Evolutionary conservation across 1,284 basidiomycete species (phyloP), one percentile per base, ranked within the genome.

Genomic region (Leccinum holopus): DNA sequence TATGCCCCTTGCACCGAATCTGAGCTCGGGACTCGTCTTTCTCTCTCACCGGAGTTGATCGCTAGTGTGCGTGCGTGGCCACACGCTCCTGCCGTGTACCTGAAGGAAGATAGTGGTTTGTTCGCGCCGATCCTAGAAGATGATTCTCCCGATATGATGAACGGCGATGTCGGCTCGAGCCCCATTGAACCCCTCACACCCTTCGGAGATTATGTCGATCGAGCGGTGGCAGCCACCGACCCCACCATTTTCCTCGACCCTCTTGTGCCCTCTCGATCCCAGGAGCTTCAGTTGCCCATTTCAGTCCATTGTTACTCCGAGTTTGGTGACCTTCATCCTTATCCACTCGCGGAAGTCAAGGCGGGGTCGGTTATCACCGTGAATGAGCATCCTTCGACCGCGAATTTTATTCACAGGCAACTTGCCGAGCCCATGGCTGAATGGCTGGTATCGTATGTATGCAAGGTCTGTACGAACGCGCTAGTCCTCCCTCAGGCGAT

Each of bases 401-500:
- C 86, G 55, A 84, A 82, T n/a, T 70, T 78, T 18, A 77, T 81
- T 16, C 91, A 91, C 77, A 87, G 83, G 79, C 87, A 84, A 66
- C 78, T 92, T 16, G 85, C 87, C 0, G 88, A 89, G 54, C 89
- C 90, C 9, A 78, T 92, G 64, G 84, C 90, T 4, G 86, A 88
- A 63, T 92, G 91, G 91, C 77, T 91, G 49, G 85, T 88, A 49
- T 81, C 80, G 60, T 92, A 87, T 70, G 84, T 91, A 10, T 92
- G 90, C 90, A 90, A 88, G 71, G 84, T 85, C 55, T 91, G 90
- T 71, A 88, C 86, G 21, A 87, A 85, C 21, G 86, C 84, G 57
- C 78, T 86, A 63, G 81, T 81, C 67, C 76, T 91, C 54, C 84
- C 87, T 7, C 70, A 80, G 32, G 67, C 72, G 30, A 82, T 84